Conservation (phyloP, 2,329 filamentous ascomycete genomes). For the Xylariales sp. region DNA sequence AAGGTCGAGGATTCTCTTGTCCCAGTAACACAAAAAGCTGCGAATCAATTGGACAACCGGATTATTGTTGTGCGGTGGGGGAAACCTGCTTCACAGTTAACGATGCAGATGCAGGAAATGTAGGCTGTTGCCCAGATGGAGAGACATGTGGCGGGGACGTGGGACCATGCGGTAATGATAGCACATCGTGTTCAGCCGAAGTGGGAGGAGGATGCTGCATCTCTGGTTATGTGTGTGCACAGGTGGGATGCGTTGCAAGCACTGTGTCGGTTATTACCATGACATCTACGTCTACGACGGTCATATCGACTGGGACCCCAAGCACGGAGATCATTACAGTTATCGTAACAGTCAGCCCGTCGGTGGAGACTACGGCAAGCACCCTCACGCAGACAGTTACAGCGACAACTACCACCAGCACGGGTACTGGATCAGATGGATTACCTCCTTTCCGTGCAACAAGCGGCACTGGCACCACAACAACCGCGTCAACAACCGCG, state of each 20-base stretch:
- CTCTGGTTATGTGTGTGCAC: conserved; percentile 63
- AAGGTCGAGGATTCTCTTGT: conserved; percentile 60
- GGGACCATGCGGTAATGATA: conserved; percentile 55
- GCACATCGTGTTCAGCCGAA: conserved; percentile 59
- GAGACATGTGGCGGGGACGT: conserved; percentile 60
- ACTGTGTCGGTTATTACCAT: conserved; percentile 27
- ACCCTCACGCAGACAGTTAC: conserved; percentile 20
- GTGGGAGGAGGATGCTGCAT: conserved; percentile 75
- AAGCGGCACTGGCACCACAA: conserved; percentile 29
- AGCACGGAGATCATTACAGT: conserved; percentile 28
- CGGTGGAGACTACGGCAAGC: conserved; percentile 21
- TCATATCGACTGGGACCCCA: conserved; percentile 26
- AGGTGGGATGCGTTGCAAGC: conserved; percentile 58
- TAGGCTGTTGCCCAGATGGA: conserved; percentile 72
- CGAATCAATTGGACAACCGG: conserved; percentile 56
- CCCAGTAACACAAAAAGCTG: conserved; percentile 64
- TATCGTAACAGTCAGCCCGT: conserved; percentile 35
- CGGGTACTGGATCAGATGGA: conserved; percentile 34
- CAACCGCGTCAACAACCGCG: conserved; percentile 22
- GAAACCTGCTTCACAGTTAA: conserved; percentile 63
- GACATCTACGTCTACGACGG: conserved; percentile 34
- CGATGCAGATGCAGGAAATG: conserved; percentile 56
- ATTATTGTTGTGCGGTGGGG: conserved; percentile 68
- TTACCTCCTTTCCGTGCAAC: conserved; percentile 25
- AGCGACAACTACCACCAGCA: conserved; percentile 28